Percentiles rank a stretch among this genome's conserved stretches.
Evolutionary conservation across 805 yeast genomes (phyloP).

Genomic region (Diddensiella santjacobensis): DNA sequence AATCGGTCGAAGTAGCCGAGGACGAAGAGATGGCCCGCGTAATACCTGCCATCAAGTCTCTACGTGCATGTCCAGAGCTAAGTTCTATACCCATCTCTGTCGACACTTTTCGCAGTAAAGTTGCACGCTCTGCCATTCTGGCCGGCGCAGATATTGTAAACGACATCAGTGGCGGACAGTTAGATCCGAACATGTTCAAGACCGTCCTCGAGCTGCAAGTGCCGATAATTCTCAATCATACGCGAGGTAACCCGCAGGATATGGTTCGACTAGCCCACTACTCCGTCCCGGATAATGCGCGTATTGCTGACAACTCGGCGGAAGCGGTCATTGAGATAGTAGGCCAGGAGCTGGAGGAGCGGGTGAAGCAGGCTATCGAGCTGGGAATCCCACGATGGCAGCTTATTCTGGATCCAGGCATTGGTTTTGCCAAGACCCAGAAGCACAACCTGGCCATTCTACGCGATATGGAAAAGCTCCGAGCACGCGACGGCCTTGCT

Average conservation of each 20-base stretch:
- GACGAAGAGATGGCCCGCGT: slow-evolving; percentile 71
- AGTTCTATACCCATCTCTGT: slow-evolving; percentile 58
- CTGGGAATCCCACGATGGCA: slow-evolving; percentile 86
- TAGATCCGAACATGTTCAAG: slow-evolving; percentile 61
- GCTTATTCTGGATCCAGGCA: slow-evolving; percentile 86
- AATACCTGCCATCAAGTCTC: slow-evolving; percentile 60
- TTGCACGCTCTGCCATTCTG: slow-evolving; percentile 63
- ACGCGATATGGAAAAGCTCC: slow-evolving; percentile 31
- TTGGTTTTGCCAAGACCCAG: slow-evolving; percentile 90
- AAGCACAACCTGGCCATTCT: slow-evolving; percentile 66
- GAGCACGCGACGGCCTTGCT: slow-evolving; percentile 26
- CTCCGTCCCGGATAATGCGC: slow-evolving; percentile 30
- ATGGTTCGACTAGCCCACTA: slow-evolving; percentile 65
- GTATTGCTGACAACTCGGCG: slow-evolving; percentile 22
- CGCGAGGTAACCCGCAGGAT: slow-evolving; percentile 73
- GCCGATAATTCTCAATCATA: slow-evolving; percentile 79
- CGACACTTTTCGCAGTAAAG: slow-evolving; percentile 80
- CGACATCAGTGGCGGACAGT: slow-evolving; percentile 79
- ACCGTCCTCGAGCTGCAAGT: slow-evolving; percentile 63
- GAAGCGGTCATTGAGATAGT: slow-evolving; percentile 50
- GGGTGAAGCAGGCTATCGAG: slow-evolving; percentile 52
- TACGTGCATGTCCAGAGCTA: slow-evolving; percentile 44
- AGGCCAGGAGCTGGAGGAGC: slow-evolving; percentile 58
- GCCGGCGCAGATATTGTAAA: slow-evolving; percentile 90
- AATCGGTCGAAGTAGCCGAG: slow-evolving; percentile 55